Percentiles rank a stretch among this genome's conserved stretches.
Evolutionary conservation across 2,329 filamentous ascomycete species (phyloP).

Genomic region (Emmonsiellopsis sp.): DNA sequence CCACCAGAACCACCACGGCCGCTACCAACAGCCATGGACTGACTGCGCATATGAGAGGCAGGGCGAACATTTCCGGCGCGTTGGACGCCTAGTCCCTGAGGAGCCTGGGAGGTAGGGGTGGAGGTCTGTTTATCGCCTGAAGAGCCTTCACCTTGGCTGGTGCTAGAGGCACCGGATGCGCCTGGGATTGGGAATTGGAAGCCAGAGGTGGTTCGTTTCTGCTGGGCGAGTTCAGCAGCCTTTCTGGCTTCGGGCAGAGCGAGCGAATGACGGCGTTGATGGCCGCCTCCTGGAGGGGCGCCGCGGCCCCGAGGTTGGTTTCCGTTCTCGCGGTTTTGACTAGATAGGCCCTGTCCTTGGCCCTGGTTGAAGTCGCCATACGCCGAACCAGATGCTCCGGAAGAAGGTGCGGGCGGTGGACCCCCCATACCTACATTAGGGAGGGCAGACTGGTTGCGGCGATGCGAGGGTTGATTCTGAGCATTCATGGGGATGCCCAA

Average conservation of each 20-base stretch:
- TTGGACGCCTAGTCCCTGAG: slow-evolving; percentile 52
- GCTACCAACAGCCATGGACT: slow-evolving; percentile 43
- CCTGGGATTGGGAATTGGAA: slow-evolving; percentile 88
- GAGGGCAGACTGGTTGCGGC: slow-evolving; percentile 94
- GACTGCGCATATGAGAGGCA: slow-evolving; percentile 47
- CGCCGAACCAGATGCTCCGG: slow-evolving; percentile 64
- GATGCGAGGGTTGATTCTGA: slow-evolving; percentile 76
- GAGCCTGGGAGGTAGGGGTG: slow-evolving; percentile 35
- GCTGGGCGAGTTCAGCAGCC: slow-evolving; percentile 90
- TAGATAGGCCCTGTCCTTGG: slow-evolving; percentile 34
- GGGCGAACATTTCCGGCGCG: slow-evolving; percentile 84
- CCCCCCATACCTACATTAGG: slow-evolving; percentile 78
- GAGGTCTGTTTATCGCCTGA: slow-evolving; percentile 37
- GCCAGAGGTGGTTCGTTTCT: slow-evolving; percentile 85
- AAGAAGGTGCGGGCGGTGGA: slow-evolving; percentile 84
- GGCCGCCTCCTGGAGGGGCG: slow-evolving; percentile 61
- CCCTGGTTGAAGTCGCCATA: slow-evolving; percentile 67
- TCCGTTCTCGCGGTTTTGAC: slow-evolving; percentile 64
- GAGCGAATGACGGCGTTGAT: slow-evolving; percentile 88
- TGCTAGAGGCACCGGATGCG: slow-evolving; percentile 44
- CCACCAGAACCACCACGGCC: slow-evolving; percentile 55
- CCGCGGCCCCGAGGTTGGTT: slow-evolving; percentile 64
- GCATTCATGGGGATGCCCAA: slow-evolving; percentile 56
- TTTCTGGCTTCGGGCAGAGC: slow-evolving; percentile 95
- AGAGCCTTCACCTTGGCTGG: slow-evolving; percentile 44